phyloP scores from a whole-genome alignment of 176 grass and related monocot species.

The Secale cereale region DNA sequence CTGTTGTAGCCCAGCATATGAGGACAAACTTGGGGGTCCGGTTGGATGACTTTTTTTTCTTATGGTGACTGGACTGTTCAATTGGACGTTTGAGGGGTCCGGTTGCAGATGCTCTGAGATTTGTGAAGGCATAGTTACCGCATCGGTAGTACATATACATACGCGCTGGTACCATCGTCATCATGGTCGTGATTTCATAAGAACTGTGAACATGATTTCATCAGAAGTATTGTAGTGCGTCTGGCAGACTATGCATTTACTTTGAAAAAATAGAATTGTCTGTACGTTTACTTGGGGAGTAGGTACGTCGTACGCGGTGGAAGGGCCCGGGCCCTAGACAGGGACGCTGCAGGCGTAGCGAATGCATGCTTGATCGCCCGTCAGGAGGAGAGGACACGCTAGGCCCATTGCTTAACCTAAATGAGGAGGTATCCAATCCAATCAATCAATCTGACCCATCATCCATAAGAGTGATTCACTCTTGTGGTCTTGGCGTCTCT shows the following conservation, averaged over 20 bases:
- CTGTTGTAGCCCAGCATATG: no score
- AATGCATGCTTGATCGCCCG: conserved; percentile 18
- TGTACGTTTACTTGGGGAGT: background rate
- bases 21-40: no score
- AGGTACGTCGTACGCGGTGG: background rate
- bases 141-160: no score
- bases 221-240: background rate
- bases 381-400: background rate
- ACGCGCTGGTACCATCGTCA: no score
- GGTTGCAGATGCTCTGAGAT: no score
- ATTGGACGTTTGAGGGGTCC: no score
- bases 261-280: no score
- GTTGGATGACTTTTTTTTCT: no score
- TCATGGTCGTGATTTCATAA: no score
- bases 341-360: background rate
- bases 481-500: conserved; percentile 1
- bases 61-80: no score
- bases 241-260: background rate
- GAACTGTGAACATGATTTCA: no score
- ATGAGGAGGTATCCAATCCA: conserved; percentile 26
- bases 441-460: conserved; percentile 14
- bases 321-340: background rate
- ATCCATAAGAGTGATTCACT: background rate
- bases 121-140: no score
- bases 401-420: background rate